Evolutionary conservation across 495 filamentous ascomycete species (phyloP).

Genomic region (Penicillium bovifimosum): DNA sequence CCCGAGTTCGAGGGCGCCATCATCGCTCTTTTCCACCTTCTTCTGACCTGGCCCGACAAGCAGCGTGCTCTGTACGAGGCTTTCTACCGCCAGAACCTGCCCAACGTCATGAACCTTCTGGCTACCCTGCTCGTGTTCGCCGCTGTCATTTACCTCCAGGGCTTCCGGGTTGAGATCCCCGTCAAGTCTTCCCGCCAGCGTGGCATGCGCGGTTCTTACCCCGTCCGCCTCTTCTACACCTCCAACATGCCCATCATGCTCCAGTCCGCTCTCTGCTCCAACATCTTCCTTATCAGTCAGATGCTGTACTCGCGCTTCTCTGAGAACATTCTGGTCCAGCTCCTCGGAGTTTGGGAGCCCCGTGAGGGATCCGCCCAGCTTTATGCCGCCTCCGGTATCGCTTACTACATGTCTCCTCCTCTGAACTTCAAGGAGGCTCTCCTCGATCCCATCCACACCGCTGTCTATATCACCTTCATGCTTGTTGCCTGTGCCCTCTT

Average conservation of each 20-base stretch:
- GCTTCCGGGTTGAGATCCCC: conserved; percentile 99
- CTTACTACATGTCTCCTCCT: conserved; percentile 99
- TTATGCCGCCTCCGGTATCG: conserved; percentile 82
- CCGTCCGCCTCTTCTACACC: conserved; percentile 62
- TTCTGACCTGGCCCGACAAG: conserved; percentile 99
- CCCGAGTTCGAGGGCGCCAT: conserved; percentile 99
- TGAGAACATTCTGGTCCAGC: conserved; percentile 93
- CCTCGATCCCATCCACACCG: conserved; percentile 93
- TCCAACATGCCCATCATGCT: conserved; percentile 97
- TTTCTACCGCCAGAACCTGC: conserved; percentile 98
- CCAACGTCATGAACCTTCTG: conserved; percentile 98
- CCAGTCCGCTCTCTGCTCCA: conserved; percentile 94
- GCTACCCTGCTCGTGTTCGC: conserved; percentile 91
- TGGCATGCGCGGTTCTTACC: conserved; percentile 84
- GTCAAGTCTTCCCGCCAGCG: conserved; percentile 99
- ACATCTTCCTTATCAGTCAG: conserved; percentile 97
- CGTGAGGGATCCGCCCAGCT: conserved; percentile 95
- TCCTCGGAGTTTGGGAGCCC: conserved; percentile 98
- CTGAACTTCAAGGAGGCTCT: conserved; percentile 96
- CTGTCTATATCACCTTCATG: conserved; percentile 95
- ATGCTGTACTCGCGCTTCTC: conserved; percentile 99
- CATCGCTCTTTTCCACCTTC: conserved; percentile 95
- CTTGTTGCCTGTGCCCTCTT: conserved; percentile 95
- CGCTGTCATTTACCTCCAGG: conserved; percentile 98
- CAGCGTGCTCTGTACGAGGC: conserved; percentile 93